Conservation (phyloP, 768 basidiomycete genomes). For the Suillus bovinus region DNA sequence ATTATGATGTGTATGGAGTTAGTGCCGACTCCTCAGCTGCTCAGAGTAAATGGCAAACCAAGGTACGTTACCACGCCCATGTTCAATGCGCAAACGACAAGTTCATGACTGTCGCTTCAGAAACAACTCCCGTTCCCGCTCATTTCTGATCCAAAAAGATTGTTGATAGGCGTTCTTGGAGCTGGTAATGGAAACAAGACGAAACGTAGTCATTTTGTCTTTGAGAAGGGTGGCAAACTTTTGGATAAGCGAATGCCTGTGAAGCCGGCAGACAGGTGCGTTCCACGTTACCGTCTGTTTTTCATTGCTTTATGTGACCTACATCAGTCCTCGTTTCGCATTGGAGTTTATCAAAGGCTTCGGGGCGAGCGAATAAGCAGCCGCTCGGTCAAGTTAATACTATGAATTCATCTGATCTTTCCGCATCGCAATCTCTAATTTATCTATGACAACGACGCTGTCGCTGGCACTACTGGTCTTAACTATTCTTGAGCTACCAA, state of each 20-base stretch:
- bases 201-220: conserved; percentile 92
- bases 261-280: conserved; percentile 80
- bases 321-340: conserved; percentile 56
- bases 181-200: conserved; percentile 80
- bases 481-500: neutral
- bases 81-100: neutral
- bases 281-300: neutral
- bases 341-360: conserved; percentile 65
- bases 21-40: conserved; percentile 76
- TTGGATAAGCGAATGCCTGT: conserved; percentile 84
- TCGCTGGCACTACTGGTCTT: neutral
- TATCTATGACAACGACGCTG: neutral
- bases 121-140: conserved; percentile 84
- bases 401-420: neutral
- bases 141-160: conserved; percentile 85
- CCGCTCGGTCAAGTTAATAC: neutral
- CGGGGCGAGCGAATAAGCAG: conserved; percentile 12
- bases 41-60: conserved; percentile 84
- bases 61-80: conserved; percentile 46
- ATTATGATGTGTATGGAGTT: conserved; percentile 79
- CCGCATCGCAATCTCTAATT: neutral
- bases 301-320: neutral
- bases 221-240: conserved; percentile 88
- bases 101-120: conserved; percentile 37
- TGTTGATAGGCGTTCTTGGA: conserved; percentile 79